These are phyloP conservation scores for Aotearoamyces nothofagi DNA, from an alignment of 2,329 filamentous ascomycete genomes.

Conservation along the genomic window DNA sequence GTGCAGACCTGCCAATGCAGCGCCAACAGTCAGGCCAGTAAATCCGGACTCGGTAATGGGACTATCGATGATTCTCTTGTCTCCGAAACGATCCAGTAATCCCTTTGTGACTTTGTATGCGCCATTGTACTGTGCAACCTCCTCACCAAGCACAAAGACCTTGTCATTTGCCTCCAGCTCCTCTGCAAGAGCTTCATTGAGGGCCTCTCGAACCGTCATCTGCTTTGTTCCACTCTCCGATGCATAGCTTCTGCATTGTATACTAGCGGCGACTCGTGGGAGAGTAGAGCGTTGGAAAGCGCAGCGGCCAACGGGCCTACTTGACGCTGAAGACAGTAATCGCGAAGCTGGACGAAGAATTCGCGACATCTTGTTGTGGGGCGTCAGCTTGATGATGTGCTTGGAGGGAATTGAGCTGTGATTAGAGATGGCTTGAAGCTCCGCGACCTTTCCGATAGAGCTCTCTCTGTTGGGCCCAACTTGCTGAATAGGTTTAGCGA, in stretches of 20 bases:
- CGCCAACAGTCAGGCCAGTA: conserved; percentile 81
- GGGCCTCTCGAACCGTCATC: conserved; percentile 89
- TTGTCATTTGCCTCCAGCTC: conserved; percentile 90
- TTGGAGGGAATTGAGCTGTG: no score
- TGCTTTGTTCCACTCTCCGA: conserved; percentile 53
- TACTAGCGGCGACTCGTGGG: conserved; percentile 17
- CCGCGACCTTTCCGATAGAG: no score
- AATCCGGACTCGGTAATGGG: conserved; percentile 98
- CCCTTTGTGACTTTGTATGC: conserved; percentile 99
- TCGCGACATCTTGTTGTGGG: conserved; percentile 32
- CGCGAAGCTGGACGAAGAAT: conserved; percentile 49
- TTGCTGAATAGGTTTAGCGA: no score
- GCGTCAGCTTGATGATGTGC: no score
- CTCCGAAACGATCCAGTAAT: conserved; percentile 89
- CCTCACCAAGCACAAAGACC: conserved; percentile 92
- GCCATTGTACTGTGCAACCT: conserved; percentile 99
- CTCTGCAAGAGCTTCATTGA: conserved; percentile 96
- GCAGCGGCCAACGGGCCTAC: conserved; percentile 31
- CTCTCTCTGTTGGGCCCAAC: no score
- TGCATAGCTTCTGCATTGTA: conserved; percentile 19
- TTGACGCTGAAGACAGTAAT: conserved; percentile 38
- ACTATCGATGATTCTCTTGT: conserved; percentile 93
- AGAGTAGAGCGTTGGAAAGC: conserved; percentile 30
- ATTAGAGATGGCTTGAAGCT: no score
- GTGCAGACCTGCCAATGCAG: conserved; percentile 85